Evolutionary conservation across 192 early-diverging fungal species (phyloP).

Genomic region (Gamsiella multidivaricata): DNA sequence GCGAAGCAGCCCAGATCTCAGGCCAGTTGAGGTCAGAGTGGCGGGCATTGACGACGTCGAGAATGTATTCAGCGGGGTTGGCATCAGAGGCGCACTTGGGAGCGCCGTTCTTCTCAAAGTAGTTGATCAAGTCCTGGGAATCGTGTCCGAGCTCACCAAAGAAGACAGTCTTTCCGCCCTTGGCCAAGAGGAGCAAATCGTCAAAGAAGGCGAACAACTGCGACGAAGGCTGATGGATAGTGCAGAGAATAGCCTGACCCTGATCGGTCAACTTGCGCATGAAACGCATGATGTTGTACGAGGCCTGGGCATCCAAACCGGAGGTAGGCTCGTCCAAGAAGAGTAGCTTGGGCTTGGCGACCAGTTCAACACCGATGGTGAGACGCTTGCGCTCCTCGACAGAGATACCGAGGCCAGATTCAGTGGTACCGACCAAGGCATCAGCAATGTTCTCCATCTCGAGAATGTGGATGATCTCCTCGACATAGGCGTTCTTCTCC

Average conservation of each 20-base stretch:
- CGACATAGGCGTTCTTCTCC: conserved; percentile 80
- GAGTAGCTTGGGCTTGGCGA: conserved; percentile 81
- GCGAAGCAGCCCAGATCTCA: conserved; percentile 74
- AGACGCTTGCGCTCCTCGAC: conserved; percentile 91
- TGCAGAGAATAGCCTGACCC: conserved; percentile 80
- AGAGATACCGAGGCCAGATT: conserved; percentile 80
- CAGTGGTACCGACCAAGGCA: conserved; percentile 78
- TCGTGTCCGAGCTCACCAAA: conserved; percentile 84
- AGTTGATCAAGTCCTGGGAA: conserved; percentile 70
- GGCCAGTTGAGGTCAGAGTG: conserved; percentile 74
- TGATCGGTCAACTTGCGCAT: conserved; percentile 72
- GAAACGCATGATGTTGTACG: conserved; percentile 80
- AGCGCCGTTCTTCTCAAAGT: conserved; percentile 83
- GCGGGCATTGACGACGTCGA: conserved; percentile 83
- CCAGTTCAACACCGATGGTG: conserved; percentile 87
- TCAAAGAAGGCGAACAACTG: conserved; percentile 89
- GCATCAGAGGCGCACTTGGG: conserved; percentile 69
- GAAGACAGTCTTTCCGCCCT: conserved; percentile 84
- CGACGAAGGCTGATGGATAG: conserved; percentile 90
- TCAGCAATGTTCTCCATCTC: conserved; percentile 80
- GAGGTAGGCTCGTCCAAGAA: conserved; percentile 94
- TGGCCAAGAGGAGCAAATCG: conserved; percentile 81
- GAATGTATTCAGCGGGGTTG: conserved; percentile 90
- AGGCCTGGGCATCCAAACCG: conserved; percentile 85
- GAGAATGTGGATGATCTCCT: conserved; percentile 78